Evolutionary conservation across 2,329 filamentous ascomycete genomes (phyloP), one percentile per base, ranked within the genome.

Genomic region (Fusarium anguioides): DNA sequence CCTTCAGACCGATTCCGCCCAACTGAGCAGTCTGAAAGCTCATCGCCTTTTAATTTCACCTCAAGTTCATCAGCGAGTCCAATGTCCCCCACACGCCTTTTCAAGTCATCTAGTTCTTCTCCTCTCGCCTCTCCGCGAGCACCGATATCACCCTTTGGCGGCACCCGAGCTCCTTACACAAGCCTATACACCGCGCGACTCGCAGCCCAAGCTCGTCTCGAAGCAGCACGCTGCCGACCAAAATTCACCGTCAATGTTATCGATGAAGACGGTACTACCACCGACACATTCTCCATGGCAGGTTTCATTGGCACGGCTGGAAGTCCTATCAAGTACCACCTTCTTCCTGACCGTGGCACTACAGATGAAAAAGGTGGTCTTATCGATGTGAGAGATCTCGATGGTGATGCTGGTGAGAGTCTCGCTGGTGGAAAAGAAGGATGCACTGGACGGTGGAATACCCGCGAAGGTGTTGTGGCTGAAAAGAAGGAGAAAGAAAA

Each of bases 141-240:
- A 3, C 47, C 48, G 14, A 44, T 27, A 24, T 66, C 48, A 49
- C 68, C 51, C 44, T 62, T 62, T n/a, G 37, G 55, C 20, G 65
- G 58, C 23, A 33, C 40, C 24, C 60, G 68, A 56, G 64, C 60
- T 57, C 74, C 79, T 15, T 80, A 79, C 52, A 84, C 80, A 58
- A 80, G 85, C 66, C 81, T 87, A 17, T 76, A 79, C 52, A 72
- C 78, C 20, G 82, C 89, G 3, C 86, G 91, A 0, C 79, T 88
- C 8, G 85, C 87, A 17, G 91, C 91, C 0, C 91, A 94, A 74
- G 78, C 83, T 0, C 84, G 91, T 1, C 83, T 92, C 21, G 86
- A 91, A 35, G 81, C 83, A 20, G 87, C 88, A 1, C 81, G 83
- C 21, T 78, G 79, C 23, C 71, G 78, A 3, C 87, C 87, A 2